Conservation (phyloP, 495 filamentous ascomycete genomes). For the Daldinia childiae region DNA sequence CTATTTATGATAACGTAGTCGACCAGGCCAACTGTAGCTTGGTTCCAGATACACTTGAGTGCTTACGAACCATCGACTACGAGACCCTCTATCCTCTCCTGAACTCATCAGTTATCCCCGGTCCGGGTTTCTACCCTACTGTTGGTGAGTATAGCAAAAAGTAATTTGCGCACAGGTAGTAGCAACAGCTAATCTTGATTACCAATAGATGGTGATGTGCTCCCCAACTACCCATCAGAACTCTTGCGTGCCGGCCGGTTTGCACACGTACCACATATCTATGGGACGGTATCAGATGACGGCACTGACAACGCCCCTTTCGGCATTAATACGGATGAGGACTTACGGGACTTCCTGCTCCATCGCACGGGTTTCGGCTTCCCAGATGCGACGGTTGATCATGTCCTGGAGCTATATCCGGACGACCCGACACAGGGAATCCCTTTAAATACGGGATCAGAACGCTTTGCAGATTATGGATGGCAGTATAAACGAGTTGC, state of each 20-base stretch:
- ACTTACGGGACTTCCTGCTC: constrained; percentile 51
- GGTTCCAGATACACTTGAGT: constrained; percentile 52
- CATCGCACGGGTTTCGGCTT: constrained; percentile 37
- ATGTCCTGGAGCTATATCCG: constrained; percentile 50
- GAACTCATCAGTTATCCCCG: constrained; percentile 21
- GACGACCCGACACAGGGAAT: constrained; percentile 48
- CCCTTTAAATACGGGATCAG: constrained; percentile 44
- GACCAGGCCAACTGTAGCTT: constrained; percentile 51
- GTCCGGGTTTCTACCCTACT: constrained; percentile 53
- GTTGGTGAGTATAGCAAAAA: constrained; percentile 45
- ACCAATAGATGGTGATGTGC: constrained; percentile 58
- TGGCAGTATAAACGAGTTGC: constrained; percentile 50
- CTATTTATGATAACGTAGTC: constrained; percentile 56
- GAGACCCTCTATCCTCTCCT: constrained; percentile 43
- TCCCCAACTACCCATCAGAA: constrained; percentile 49
- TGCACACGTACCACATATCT: constrained; percentile 66
- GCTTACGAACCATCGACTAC: constrained; percentile 53
- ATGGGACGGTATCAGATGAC: constrained; percentile 70
- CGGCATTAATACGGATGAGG: constrained; percentile 56
- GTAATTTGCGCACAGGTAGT: background rate
- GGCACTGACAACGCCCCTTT: constrained; percentile 65
- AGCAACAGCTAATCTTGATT: background rate
- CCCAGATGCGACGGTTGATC: constrained; percentile 45
- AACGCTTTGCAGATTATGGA: constrained; percentile 44
- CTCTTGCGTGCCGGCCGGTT: constrained; percentile 51